Conservation (phyloP, 352 stramenopile genomes). For the Nothophytophthora sp. region DNA sequence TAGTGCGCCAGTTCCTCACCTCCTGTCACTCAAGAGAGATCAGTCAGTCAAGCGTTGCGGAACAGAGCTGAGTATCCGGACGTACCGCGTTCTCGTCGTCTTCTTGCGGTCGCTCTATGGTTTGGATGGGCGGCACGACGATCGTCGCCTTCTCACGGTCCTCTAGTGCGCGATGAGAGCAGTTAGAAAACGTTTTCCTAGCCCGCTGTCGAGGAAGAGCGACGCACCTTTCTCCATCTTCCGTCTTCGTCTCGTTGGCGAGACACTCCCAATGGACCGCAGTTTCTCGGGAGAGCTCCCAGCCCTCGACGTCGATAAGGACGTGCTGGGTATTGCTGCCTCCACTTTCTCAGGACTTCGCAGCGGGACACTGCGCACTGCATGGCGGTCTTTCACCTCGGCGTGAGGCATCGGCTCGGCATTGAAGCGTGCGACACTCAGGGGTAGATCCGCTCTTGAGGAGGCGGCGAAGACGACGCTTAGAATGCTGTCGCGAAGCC, state of each 20-base stretch:
- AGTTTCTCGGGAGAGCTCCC: conserved; percentile 16
- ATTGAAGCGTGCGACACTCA: conserved; percentile 19
- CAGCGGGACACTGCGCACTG: conserved; percentile 41
- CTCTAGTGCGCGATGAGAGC: no score
- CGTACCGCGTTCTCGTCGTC: conserved; percentile 24
- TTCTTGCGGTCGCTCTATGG: conserved; percentile 6
- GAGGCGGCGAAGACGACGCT: conserved; percentile 36
- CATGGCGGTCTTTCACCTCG: conserved; percentile 43
- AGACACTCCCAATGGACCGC: neutral
- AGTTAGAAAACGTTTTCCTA: neutral
- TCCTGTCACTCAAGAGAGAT: conserved; percentile 28
- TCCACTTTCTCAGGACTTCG: conserved; percentile 30
- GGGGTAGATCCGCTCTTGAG: conserved; percentile 18
- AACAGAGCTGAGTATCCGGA: no score
- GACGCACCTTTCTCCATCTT: conserved; percentile 14
- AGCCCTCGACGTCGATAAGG: conserved; percentile 9
- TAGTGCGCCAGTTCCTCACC: conserved; percentile 33
- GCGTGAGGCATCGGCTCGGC: conserved; percentile 25
- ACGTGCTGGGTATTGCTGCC: neutral
- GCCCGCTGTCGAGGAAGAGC: neutral
- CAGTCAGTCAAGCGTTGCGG: no score
- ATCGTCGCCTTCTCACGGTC: neutral
- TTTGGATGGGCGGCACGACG: conserved; percentile 8
- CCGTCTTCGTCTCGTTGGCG: conserved; percentile 1
- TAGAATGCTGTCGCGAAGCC: conserved; percentile 37